A percentile compares a stretch with the other conserved stretches of the same genome.
Conservation (phyloP, 176 grass and related monocot species). For the Lolium perenne region DNA sequence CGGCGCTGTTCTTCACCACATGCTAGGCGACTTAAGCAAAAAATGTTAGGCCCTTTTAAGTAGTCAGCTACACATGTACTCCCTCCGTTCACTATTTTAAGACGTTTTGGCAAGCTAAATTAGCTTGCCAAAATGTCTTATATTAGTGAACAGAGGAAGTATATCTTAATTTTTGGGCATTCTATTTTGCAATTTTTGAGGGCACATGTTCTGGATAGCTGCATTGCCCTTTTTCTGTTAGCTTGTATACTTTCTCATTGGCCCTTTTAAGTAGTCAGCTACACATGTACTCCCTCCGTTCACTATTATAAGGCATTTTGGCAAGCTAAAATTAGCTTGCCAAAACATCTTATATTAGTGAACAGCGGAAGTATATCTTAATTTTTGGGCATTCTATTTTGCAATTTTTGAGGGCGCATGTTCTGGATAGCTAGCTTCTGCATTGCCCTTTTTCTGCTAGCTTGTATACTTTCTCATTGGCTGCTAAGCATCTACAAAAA, state of each 20-base stretch:
- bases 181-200: not conserved
- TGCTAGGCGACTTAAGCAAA: conserved; percentile 7
- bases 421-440: not conserved
- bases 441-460: conserved; percentile 6
- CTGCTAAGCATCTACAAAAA: conserved; percentile 21
- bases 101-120: no score
- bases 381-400: not conserved
- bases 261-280: conserved; percentile 3
- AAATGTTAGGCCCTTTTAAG: not conserved
- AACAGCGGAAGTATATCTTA: not conserved
- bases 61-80: conserved; percentile 7
- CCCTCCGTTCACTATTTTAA: no score
- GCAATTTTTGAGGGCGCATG: not conserved
- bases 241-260: conserved; percentile 6
- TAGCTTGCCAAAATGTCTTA: no score
- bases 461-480: conserved; percentile 7
- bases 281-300: not conserved
- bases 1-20: not conserved
- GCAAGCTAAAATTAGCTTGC: no score
- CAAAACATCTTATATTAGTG: no score
- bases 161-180: not conserved
- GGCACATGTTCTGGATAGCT: not conserved
- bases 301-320: no score
- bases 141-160: no score
- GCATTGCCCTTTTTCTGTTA: conserved; percentile 2